Base-by-base conservation (phyloP, 768 basidiomycete species). In the Wakefieldia striispora region DNA sequence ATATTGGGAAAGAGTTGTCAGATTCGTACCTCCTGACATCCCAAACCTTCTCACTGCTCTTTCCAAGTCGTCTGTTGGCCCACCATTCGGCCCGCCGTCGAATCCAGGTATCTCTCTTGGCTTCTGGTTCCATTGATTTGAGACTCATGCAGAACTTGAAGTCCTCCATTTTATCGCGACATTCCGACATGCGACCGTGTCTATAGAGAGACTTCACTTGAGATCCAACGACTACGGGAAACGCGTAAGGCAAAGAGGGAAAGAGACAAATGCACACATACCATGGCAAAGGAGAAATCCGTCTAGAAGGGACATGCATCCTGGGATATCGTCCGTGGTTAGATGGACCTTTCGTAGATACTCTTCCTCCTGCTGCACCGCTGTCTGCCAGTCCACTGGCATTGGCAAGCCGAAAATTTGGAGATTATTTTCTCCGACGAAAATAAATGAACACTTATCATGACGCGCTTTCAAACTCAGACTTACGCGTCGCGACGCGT, bases 11-110 rank as follows among this genome's bases (percentile, higher is more conserved):
- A 39, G 26, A 31, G 17, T 6, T 14, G n/a, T 40, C n/a, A 31
- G 42, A 27, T 16, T 75, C 86, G 62, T 66, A 95, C 95, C 74
- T 80, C 69, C 95, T 73, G 23, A 89, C 75, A 50, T 91, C 85
- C 95, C 95, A 99, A 2, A 99, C 83, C 64, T 95, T 92, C 71
- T 98, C 95, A 58, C 92, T 95, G 69, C 91, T 94, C 66, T 82
- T 83, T 17, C 70, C 76, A 9, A 89, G 63, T 45, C 95, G 73
- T 45, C 88, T 72, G 29, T 75, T 72, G 5, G 95, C 92, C 95
- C 94, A 97, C 93, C 94, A 95, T 65, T 95, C 91, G 2, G 95
- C 95, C 46, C 90, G 76, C 16, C 88, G 76, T 42, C 75, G 77
- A 49, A 98, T 83, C 95, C 94, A 99, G 4, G 82, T 81, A 43